Conservation (phyloP, 176 grass and related monocot genomes). For the Carex pumila region DNA sequence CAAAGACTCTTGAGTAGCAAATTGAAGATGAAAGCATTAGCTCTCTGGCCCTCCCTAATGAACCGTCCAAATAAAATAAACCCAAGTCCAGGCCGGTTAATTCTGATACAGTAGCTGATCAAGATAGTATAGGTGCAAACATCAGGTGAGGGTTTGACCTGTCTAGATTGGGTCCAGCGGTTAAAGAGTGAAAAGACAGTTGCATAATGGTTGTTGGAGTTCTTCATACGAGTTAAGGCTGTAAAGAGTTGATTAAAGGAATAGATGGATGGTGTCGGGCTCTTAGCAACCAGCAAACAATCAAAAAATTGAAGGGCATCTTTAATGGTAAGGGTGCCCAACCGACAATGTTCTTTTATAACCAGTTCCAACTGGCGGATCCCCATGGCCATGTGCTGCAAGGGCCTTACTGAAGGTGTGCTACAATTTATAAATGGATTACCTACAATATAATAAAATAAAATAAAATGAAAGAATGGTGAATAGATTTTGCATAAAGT, state of each 20-base stretch:
- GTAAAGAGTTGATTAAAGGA: neutral
- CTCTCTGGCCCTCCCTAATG: neutral
- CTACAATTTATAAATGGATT: too few species aligned
- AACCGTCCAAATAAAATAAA: neutral
- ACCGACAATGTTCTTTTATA: too few species aligned
- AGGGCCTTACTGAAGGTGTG: too few species aligned
- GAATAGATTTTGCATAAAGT: too few species aligned
- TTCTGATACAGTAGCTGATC: slow-evolving; percentile 4
- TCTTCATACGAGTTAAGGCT: neutral
- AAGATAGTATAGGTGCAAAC: slow-evolving; percentile 4
- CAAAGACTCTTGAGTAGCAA: slow-evolving; percentile 4
- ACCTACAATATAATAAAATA: too few species aligned
- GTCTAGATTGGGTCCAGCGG: neutral
- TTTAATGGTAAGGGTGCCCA: too few species aligned
- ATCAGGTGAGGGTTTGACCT: neutral
- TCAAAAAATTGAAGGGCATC: too few species aligned
- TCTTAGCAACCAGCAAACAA: too few species aligned
- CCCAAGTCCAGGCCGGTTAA: neutral
- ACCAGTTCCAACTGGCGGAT: too few species aligned
- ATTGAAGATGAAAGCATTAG: too few species aligned
- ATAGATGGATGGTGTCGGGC: neutral
- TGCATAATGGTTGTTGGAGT: neutral
- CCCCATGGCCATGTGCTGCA: too few species aligned
- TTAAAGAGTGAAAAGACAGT: slow-evolving; percentile 9
- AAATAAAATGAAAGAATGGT: too few species aligned